Percentiles rank a stretch among this genome's conserved stretches.
phyloP scores from a whole-genome alignment of 768 basidiomycete genomes.

The Mycena alexandri region DNA sequence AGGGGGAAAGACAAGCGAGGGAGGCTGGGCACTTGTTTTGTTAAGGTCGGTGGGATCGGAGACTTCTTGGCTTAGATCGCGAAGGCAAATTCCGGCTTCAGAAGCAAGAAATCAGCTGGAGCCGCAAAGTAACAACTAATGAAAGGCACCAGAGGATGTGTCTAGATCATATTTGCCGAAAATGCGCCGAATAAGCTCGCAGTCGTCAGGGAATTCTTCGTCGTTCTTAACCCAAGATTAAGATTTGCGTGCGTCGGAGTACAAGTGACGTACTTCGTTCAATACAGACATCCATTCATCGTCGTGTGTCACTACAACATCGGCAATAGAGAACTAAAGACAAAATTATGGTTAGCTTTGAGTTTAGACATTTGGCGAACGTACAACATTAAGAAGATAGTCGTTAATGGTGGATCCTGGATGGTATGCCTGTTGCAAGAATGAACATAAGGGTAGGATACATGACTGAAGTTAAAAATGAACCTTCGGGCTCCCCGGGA shows the following conservation, averaged over 20 bases:
- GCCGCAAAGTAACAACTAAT: neutral
- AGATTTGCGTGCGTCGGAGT: neutral
- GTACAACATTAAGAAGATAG: conserved; percentile 10
- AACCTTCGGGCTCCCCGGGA: conserved; percentile 3
- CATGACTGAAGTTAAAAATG: conserved; percentile 1
- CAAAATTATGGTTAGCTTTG: neutral
- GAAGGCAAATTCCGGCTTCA: conserved; percentile 1
- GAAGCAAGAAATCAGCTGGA: neutral
- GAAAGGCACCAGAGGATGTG: conserved; percentile 9
- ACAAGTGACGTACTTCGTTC: conserved; percentile 10
- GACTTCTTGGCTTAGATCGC: neutral
- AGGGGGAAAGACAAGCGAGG: conserved; percentile 21
- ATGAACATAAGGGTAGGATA: neutral
- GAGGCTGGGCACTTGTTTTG: conserved; percentile 12
- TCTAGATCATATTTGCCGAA: neutral
- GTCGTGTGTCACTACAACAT: conserved; percentile 18
- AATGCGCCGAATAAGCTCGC: conserved; percentile 8
- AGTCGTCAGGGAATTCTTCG: neutral
- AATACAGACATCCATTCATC: conserved; percentile 14
- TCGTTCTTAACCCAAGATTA: neutral
- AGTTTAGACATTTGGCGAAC: neutral
- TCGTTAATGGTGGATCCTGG: conserved; percentile 11
- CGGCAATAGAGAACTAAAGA: conserved; percentile 1
- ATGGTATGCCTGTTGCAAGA: conserved; percentile 9
- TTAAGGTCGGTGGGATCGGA: conserved; percentile 7